A percentile compares a stretch with the other conserved stretches of the same genome.
Conservation (phyloP, 2,329 filamentous ascomycete species). For the Leptographium procerum region DNA sequence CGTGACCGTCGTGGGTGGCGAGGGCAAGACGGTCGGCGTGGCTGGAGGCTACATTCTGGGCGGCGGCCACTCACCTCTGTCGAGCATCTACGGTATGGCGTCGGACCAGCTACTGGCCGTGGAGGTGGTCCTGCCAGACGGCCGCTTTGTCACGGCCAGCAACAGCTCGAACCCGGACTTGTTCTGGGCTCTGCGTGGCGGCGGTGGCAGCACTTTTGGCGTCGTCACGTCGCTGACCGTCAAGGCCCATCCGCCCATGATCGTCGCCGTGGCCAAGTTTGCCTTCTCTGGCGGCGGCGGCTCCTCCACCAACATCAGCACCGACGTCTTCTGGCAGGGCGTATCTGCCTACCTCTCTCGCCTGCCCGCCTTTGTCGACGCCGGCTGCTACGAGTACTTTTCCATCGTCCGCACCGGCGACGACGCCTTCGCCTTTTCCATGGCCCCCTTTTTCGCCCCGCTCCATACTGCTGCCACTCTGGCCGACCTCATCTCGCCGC, state of each 20-base stretch:
- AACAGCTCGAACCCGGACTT: conserved; percentile 30
- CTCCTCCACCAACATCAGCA: conserved; percentile 28
- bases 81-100: conserved; percentile 36
- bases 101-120: conserved; percentile 36
- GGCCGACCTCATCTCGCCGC: conserved; percentile 13
- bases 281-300: conserved; percentile 7
- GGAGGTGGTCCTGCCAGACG: conserved; percentile 35
- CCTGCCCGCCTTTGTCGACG: conserved; percentile 18
- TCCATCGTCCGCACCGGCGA: conserved; percentile 12
- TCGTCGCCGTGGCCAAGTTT: conserved; percentile 16
- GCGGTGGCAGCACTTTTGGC: conserved; percentile 27
- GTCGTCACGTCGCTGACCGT: conserved; percentile 21
- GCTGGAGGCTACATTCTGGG: conserved; percentile 35
- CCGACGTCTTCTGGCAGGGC: conserved; percentile 25
- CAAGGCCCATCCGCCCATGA: conserved; percentile 10
- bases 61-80: conserved; percentile 43
- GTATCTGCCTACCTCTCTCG: conserved; percentile 18
- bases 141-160: conserved; percentile 29
- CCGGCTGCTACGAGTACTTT: conserved; percentile 22
- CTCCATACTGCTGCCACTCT: conserved; percentile 12
- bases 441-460: conserved; percentile 18
- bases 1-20: conserved; percentile 38
- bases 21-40: conserved; percentile 34
- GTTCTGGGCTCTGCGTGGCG: conserved; percentile 38
- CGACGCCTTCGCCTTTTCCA: conserved; percentile 15